A percentile compares a stretch with the other conserved stretches of the same genome.
Conservation (phyloP, 352 stramenopile species). For the Nothophytophthora sp. region DNA sequence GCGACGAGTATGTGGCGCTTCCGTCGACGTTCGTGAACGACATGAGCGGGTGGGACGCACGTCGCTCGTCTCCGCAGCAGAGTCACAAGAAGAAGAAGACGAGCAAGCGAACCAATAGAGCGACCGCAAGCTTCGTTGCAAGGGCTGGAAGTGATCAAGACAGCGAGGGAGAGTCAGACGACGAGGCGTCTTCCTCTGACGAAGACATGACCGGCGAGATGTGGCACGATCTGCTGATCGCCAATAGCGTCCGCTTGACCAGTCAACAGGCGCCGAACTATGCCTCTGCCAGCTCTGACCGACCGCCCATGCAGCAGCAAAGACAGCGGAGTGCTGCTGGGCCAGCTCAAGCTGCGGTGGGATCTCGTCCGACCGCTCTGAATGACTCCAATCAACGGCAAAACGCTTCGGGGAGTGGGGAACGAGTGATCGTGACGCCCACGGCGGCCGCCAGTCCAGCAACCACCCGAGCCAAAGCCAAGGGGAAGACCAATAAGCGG, state of each 20-base stretch:
- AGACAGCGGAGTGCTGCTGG: no score
- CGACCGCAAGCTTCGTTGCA: background rate
- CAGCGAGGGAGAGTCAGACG: background rate
- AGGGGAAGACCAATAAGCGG: slow-evolving; percentile 4
- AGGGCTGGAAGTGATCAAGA: background rate
- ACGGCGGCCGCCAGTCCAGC: background rate
- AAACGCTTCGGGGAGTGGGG: no score
- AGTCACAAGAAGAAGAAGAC: slow-evolving; percentile 3
- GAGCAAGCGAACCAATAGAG: background rate
- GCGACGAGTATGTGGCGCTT: slow-evolving; percentile 17
- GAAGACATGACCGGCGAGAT: slow-evolving; percentile 7
- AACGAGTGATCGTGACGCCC: no score
- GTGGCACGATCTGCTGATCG: slow-evolving; percentile 22
- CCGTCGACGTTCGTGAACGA: slow-evolving; percentile 34
- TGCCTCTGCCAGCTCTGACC: background rate
- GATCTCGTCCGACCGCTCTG: no score
- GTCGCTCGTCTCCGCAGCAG: no score
- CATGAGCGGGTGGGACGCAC: slow-evolving; percentile 38
- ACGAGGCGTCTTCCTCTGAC: slow-evolving; percentile 8
- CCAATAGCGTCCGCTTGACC: slow-evolving; percentile 18
- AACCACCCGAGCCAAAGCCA: background rate
- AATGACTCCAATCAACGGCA: no score
- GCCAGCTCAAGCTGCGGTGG: no score
- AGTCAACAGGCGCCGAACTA: slow-evolving; percentile 15
- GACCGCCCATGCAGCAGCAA: no score